These are phyloP conservation scores for Lactarius evosmus DNA, from an alignment of 768 basidiomycete genomes.

Conservation along the genomic window DNA sequence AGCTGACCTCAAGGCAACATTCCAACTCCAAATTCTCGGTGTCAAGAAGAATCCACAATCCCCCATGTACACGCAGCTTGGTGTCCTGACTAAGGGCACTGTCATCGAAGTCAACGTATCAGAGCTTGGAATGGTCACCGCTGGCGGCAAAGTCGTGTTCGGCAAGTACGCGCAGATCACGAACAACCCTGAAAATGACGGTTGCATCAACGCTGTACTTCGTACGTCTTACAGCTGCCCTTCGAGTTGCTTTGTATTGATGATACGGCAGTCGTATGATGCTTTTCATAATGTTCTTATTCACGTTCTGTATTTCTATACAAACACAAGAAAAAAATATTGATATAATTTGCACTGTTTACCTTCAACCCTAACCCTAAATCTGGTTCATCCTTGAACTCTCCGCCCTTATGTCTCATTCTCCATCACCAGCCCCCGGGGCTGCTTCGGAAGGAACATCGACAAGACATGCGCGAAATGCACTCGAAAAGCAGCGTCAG, in stretches of 20 bases:
- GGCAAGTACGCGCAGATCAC: constrained; percentile 93
- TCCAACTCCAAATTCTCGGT: constrained; percentile 95
- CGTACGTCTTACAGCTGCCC: constrained; percentile 47
- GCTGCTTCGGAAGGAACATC: constrained; percentile 23
- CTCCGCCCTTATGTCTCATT: constrained; percentile 30
- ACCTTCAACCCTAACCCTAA: constrained; percentile 22
- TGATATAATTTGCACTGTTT: neutral
- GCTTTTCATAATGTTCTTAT: neutral
- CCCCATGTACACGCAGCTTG: constrained; percentile 94
- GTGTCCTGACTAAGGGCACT: constrained; percentile 97
- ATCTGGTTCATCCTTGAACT: neutral
- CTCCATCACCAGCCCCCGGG: constrained; percentile 33
- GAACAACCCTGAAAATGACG: constrained; percentile 95
- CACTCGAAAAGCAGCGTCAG: constrained; percentile 50
- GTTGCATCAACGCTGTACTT: constrained; percentile 92
- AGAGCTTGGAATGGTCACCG: constrained; percentile 94
- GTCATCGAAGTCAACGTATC: constrained; percentile 99
- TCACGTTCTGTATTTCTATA: constrained; percentile 11
- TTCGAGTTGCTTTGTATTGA: neutral
- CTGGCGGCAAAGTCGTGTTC: constrained; percentile 92
- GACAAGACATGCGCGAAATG: constrained; percentile 46
- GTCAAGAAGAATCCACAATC: constrained; percentile 99
- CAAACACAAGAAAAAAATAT: neutral
- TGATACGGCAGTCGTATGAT: constrained; percentile 16
- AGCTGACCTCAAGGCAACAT: constrained; percentile 98